Conservation (phyloP, 1,139 yeast genomes). For the Debaryomyces sp. region DNA sequence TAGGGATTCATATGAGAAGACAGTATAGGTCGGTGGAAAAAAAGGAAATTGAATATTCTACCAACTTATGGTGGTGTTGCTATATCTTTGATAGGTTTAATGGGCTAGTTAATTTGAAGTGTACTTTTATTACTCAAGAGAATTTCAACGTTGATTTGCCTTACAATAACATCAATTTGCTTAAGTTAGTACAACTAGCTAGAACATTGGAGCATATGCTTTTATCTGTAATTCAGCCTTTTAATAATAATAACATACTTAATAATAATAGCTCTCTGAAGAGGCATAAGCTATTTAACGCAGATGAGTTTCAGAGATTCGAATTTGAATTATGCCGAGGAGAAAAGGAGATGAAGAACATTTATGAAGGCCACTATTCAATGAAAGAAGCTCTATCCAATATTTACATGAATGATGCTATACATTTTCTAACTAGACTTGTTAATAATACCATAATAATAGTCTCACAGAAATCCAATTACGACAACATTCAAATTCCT, state of each 20-base stretch:
- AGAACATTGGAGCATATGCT: slow-evolving; percentile 29
- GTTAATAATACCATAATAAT: no score
- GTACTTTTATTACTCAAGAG: slow-evolving; percentile 28
- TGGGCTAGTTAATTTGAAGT: slow-evolving; percentile 30
- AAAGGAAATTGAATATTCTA: slow-evolving; percentile 23
- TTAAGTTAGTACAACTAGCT: slow-evolving; percentile 31
- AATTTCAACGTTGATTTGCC: slow-evolving; percentile 40
- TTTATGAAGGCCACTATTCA: no score
- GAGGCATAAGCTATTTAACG: slow-evolving; percentile 23
- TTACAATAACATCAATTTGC: slow-evolving; percentile 24
- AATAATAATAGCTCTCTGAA: slow-evolving; percentile 15
- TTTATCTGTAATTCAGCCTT: slow-evolving; percentile 23
- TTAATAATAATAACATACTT: slow-evolving; percentile 10
- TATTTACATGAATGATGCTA: no score
- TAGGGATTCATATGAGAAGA: slow-evolving; percentile 37
- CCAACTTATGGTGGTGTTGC: slow-evolving; percentile 42
- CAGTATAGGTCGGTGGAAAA: slow-evolving; percentile 13
- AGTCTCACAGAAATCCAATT: no score
- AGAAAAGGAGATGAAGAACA: slow-evolving; percentile 15
- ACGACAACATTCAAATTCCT: no score
- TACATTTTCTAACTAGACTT: no score
- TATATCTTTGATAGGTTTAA: slow-evolving; percentile 38
- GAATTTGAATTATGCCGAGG: slow-evolving; percentile 31
- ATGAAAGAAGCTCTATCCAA: no score
- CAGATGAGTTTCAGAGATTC: slow-evolving; percentile 27